Evolutionary conservation across 169 alveolate species (phyloP).

Genomic region (Eimeria brunetti): DNA sequence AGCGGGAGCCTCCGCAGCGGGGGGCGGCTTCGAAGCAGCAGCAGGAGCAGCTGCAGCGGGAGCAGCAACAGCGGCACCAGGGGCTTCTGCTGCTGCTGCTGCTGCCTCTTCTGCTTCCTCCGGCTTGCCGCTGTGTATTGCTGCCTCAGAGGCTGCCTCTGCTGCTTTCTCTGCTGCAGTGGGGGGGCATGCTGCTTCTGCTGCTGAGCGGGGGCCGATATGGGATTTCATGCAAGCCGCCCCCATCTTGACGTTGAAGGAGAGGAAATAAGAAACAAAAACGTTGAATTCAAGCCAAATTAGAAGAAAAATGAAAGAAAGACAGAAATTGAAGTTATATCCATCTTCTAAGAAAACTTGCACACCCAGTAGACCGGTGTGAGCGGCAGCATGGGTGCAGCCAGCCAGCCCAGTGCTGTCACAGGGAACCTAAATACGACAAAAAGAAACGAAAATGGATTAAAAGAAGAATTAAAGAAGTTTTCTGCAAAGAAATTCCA

Average conservation of each 20-base stretch:
- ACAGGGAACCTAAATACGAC: not conserved
- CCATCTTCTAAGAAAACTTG: not conserved
- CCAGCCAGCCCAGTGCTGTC: not conserved
- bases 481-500: not conserved
- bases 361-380: not conserved
- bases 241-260: not conserved
- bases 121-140: not conserved
- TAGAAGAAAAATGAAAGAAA: not conserved
- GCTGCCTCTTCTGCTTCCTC: not conserved
- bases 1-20: not conserved
- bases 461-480: not conserved
- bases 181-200: not conserved
- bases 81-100: not conserved
- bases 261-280: not conserved
- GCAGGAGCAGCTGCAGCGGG: not conserved
- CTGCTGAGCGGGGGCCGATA: constrained; percentile 2
- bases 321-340: not conserved
- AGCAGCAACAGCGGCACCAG: not conserved
- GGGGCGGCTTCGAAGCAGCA: not conserved
- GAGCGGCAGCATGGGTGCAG: not conserved
- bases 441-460: not conserved
- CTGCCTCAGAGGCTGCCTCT: constrained; percentile 1
- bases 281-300: not conserved
- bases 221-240: not conserved
- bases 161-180: not conserved